These are phyloP conservation scores for Plenodomus lindquistii DNA, from an alignment of 2,329 filamentous ascomycete species.

Conservation along the genomic window DNA sequence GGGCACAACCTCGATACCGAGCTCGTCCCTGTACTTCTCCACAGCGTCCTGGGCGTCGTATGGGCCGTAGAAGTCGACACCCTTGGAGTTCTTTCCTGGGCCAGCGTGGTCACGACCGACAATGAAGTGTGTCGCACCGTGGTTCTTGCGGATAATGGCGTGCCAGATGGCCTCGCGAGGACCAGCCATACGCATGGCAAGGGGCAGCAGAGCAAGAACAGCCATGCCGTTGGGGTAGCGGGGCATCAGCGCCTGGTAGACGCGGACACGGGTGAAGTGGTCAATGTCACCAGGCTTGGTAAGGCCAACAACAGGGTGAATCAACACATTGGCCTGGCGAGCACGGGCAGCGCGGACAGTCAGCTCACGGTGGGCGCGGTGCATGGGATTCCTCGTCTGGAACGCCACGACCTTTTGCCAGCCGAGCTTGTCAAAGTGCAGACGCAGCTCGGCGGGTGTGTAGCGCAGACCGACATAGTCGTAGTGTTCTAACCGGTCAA, in stretches of 20 bases:
- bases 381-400: conserved; percentile 98
- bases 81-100: conserved; percentile 96
- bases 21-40: conserved; percentile 93
- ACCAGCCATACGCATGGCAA: conserved; percentile 99
- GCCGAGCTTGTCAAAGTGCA: conserved; percentile 99
- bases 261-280: conserved; percentile 98
- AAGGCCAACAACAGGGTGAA: conserved; percentile 96
- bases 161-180: conserved; percentile 99
- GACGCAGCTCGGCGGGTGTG: conserved; percentile 89
- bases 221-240: conserved; percentile 99
- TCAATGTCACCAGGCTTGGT: conserved; percentile 99
- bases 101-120: conserved; percentile 98
- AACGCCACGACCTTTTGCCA: conserved; percentile 98
- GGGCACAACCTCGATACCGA: conserved; percentile 97
- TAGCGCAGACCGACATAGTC: conserved; percentile 97
- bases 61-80: conserved; percentile 94
- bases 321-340: conserved; percentile 97
- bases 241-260: conserved; percentile 95
- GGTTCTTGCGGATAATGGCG: conserved; percentile 99
- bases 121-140: conserved; percentile 98
- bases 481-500: conserved; percentile 96
- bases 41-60: conserved; percentile 97
- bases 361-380: conserved; percentile 95
- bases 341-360: conserved; percentile 95
- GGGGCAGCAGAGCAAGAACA: conserved; percentile 87